phyloP scores from a whole-genome alignment of 768 basidiomycete species.

The Lactarius trivialis region DNA sequence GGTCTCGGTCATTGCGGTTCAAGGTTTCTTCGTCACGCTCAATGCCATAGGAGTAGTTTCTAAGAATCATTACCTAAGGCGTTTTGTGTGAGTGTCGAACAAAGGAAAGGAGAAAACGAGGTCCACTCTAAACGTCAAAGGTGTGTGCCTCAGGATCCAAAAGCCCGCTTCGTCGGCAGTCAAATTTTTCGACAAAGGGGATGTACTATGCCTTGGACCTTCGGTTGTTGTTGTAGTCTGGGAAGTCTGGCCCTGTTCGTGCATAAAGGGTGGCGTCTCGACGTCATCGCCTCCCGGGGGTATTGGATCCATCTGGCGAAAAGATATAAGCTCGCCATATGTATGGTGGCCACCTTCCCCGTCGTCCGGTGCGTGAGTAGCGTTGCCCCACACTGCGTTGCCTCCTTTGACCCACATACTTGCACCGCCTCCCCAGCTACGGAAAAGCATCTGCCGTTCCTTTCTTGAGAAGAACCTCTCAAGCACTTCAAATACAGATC shows the following conservation, averaged over 20 bases:
- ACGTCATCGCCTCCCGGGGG: constrained; percentile 20
- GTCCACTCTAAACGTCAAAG: constrained; percentile 68
- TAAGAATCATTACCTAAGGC: constrained; percentile 65
- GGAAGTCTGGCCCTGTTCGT: constrained; percentile 8
- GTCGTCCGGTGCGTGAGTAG: constrained; percentile 76
- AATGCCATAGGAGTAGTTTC: constrained; percentile 86
- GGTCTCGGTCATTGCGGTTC: constrained; percentile 61
- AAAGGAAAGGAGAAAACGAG: not conserved
- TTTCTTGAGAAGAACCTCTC: constrained; percentile 86
- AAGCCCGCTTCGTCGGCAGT: constrained; percentile 65
- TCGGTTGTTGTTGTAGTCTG: constrained; percentile 1
- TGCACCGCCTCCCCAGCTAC: constrained; percentile 92
- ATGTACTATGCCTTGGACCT: not conserved
- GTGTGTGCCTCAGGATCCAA: constrained; percentile 82
- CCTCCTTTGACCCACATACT: constrained; percentile 96
- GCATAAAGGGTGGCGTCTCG: constrained; percentile 10
- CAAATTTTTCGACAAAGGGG: constrained; percentile 48
- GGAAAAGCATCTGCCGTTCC: constrained; percentile 84
- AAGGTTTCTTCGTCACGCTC: constrained; percentile 66
- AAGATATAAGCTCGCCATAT: constrained; percentile 80
- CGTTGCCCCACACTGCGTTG: constrained; percentile 75
- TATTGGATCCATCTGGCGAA: constrained; percentile 39
- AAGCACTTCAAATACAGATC: constrained; percentile 42
- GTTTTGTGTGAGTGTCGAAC: not conserved
- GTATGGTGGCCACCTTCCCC: constrained; percentile 43